Base-by-base conservation (phyloP, 306 rosid genomes). In the Astragalus glycyphyllos region DNA sequence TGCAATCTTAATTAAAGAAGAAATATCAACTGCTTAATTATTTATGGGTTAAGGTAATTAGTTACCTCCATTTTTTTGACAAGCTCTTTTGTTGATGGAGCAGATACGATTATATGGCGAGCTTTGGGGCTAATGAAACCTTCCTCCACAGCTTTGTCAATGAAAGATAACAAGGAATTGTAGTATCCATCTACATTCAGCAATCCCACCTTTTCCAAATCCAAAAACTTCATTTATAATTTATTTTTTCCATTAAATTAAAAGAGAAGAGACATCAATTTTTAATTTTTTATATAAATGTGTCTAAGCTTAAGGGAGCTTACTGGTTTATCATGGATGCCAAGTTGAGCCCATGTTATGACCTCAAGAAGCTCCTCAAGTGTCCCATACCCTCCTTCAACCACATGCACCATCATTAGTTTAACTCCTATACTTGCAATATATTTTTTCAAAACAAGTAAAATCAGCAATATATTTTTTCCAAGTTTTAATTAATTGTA, bases 341-440 rank as follows among this genome's bases (percentile, higher is more conserved):
- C 98, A 31, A 94, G 95, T 61, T 90, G 98, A 47, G 98, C 98
- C 98, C 97, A 94, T 11, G 98, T 89, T 72, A 90, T 94, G 6
- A 90, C 97, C 71, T 94, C 98, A 55, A 94, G 97, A 74, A 94
- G 96, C 83, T 94, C 97, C 78, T 94, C 98, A 58, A 94, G 96
- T 59, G 98, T 94, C 34, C 98, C 98, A 77, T 94, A 94, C 1
- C 98, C 98, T 77, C 98, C 98, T 92, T 74, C 77, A 77, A 5
- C 3, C 2, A 57, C 42, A 26, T 26, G 31, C 4, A 26, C 31
- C 31, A 26, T 26, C 31, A 26, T 26, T 26, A 26, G 4, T 26
- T 26, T 3, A 26, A 26, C 31, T 26, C 31, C 31, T 26, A 26
- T n/a, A n/a, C n/a, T n/a, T n/a, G n/a, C n/a, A n/a, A n/a, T n/a